Base-by-base conservation (phyloP, 2,329 filamentous ascomycete genomes). In the Lizonia empirigonia region DNA sequence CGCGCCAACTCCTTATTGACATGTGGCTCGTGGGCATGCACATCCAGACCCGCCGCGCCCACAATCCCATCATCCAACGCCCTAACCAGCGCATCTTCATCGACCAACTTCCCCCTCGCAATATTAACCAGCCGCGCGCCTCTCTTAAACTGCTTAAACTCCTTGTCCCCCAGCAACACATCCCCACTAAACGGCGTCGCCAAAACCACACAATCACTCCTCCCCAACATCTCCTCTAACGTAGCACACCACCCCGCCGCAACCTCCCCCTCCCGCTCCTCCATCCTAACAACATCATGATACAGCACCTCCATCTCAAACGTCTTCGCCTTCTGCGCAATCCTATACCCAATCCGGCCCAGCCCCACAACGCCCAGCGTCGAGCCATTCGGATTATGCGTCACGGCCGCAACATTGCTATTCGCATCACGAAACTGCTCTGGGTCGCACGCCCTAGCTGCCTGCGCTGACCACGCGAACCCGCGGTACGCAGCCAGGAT, bases 231-330 rank as follows among this genome's bases (percentile, higher is more conserved):
- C n/a, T 73, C 71, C 36, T 81, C 76, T 4, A 89, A 70, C 1
- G 72, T 74, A 1, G 62, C 59, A 60, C 83, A 81, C 65, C 78
- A 86, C 1, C 68, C 77, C 1, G 82, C 85, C 27, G 82, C 80
- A 9, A 85, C 55, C 0, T 68, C 65, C 5, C 70, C 63, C 61
- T 83, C 81, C 5, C 77, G 63, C 19, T 76, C 71, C 2, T 64
- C 44, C 56, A 83, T 80, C 55, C 80, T 76, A 36, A 77, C 69
- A 1, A 87, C 71, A 67, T 89, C 86, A 63, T 82, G 77, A 65
- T 88, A 89, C 50, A 80, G 73, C 27, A 91, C 80, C 30, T 78
- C 73, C 87, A 91, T 90, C 32, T 82, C 85, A 58, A 90, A 87
- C 0, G 82, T 82, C 0, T 76, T 59, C 0, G 80, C 82, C 59